Percentiles rank a stretch among this genome's conserved stretches.
Conservation (phyloP, 1,284 basidiomycete genomes). For the Papiliotrema fonsecae region DNA sequence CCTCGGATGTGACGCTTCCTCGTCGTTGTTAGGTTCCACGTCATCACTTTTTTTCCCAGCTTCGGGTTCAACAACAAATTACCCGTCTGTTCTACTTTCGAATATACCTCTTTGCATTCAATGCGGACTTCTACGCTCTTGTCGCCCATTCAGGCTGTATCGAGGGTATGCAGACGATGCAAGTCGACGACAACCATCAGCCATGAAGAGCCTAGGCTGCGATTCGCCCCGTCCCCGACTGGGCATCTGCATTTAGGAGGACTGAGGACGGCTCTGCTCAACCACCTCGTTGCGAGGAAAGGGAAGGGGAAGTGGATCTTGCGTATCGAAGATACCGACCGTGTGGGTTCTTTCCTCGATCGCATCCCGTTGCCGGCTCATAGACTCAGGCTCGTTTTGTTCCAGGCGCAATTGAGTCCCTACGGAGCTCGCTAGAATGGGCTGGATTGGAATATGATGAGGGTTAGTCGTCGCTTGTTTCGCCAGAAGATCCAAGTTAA, state of each 20-base stretch:
- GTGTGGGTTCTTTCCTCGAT: slow-evolving; percentile 51
- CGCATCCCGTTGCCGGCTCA: too few relatives aligned
- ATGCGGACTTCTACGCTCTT: neutral
- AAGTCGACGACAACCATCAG: slow-evolving; percentile 7
- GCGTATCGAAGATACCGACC: slow-evolving; percentile 92
- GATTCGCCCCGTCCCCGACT: slow-evolving; percentile 96
- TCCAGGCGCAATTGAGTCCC: slow-evolving; percentile 74
- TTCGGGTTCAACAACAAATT: too few relatives aligned
- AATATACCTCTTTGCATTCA: neutral
- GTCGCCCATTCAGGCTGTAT: neutral
- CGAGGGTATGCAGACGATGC: slow-evolving; percentile 7
- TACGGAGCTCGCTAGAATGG: slow-evolving; percentile 76
- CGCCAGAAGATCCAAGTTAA: neutral
- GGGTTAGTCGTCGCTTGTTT: slow-evolving; percentile 52
- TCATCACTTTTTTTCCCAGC: too few relatives aligned
- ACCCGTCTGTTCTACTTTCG: neutral
- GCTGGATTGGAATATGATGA: slow-evolving; percentile 89
- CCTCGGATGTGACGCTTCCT: too few relatives aligned
- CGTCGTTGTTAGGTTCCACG: too few relatives aligned
- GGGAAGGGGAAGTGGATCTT: slow-evolving; percentile 81
- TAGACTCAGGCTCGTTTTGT: slow-evolving; percentile 66
- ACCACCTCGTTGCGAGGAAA: slow-evolving; percentile 78
- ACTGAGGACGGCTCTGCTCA: slow-evolving; percentile 91
- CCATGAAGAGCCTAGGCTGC: slow-evolving; percentile 50
- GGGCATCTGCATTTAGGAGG: slow-evolving; percentile 92